These are phyloP conservation scores for Oryza coarctata DNA, from an alignment of 176 grass and related monocot genomes.

Conservation along the genomic window DNA sequence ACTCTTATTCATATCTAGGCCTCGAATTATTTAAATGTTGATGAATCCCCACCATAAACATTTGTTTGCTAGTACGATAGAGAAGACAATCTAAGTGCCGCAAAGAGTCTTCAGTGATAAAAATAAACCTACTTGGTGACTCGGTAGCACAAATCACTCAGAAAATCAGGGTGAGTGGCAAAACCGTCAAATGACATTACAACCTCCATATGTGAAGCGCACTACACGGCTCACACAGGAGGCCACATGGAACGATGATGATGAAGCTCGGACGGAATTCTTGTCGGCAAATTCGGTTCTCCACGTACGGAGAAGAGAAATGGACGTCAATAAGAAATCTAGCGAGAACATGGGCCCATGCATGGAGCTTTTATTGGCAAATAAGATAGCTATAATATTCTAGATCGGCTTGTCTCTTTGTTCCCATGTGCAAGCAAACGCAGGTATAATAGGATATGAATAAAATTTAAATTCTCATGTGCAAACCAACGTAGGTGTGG, in stretches of 20 bases:
- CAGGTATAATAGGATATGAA: neutral
- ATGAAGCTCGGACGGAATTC: neutral
- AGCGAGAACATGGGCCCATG: conserved; percentile 4
- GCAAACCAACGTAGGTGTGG: no score
- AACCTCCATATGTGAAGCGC: neutral
- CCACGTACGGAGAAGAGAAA: neutral
- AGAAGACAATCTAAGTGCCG: no score
- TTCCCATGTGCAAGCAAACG: neutral
- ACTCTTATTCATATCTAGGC: no score
- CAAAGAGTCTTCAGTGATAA: no score
- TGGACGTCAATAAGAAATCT: neutral
- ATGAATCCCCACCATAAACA: no score
- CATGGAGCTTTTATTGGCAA: neutral
- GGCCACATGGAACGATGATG: neutral
- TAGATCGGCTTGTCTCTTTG: neutral
- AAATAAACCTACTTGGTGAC: no score
- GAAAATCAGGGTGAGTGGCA: neutral
- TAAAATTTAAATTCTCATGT: neutral
- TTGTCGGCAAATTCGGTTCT: neutral
- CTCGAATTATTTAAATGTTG: no score
- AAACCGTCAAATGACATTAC: neutral
- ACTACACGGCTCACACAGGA: neutral
- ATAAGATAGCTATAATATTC: neutral
- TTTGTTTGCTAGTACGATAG: no score
- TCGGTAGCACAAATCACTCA: neutral